These are phyloP conservation scores for Raphanus hybrid DNA, from an alignment of 441 rosid genomes.

Conservation along the genomic window DNA sequence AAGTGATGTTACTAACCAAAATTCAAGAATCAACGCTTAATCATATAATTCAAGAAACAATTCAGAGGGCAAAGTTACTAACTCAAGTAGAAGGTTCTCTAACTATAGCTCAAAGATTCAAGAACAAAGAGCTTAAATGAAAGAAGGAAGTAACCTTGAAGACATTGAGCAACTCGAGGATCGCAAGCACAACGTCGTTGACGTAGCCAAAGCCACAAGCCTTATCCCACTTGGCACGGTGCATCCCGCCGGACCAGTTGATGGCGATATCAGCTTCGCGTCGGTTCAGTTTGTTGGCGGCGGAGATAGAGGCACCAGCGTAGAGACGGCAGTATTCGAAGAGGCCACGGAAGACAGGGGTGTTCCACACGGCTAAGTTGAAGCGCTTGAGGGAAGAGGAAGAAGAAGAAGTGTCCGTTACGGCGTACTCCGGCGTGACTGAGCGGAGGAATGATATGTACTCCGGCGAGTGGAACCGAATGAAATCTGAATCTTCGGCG, in stretches of 20 bases:
- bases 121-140: background rate
- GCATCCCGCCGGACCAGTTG: slow-evolving; percentile 2
- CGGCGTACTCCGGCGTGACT: background rate
- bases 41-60: too few relatives aligned
- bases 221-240: background rate
- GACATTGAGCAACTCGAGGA: slow-evolving; percentile 2
- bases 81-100: background rate
- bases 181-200: slow-evolving; percentile 1
- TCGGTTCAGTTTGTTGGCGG: background rate
- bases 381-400: background rate
- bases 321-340: background rate
- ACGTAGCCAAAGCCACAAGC: slow-evolving; percentile 6
- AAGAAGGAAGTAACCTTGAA: background rate
- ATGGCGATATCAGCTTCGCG: background rate
- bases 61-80: background rate
- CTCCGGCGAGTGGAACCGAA: background rate
- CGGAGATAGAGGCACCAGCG: background rate
- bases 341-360: background rate
- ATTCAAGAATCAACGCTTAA: too few relatives aligned
- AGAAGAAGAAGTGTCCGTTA: too few relatives aligned
- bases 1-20: too few relatives aligned
- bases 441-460: background rate
- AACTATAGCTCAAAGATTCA: background rate
- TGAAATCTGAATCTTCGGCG: background rate
- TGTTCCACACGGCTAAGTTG: background rate